Base-by-base conservation (phyloP, 176 grass and related monocot species). In the Otatea glauca region DNA sequence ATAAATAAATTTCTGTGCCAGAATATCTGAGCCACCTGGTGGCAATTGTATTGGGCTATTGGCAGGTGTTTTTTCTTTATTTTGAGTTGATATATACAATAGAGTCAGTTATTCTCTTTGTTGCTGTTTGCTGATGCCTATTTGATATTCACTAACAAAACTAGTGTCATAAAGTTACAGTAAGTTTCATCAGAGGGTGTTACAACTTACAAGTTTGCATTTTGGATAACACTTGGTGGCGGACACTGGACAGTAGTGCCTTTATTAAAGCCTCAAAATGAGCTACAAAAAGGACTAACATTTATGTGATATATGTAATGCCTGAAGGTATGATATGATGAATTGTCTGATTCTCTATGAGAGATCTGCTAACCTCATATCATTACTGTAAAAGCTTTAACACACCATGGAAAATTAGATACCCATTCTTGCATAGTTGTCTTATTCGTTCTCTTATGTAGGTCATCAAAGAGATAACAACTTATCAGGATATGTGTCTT, bases 361-460 rank as follows among this genome's bases (percentile, higher is more conserved):
- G 13, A 32, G 14, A 62, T 61, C 4, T 64, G 58, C 14, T 63
- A 45, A 55, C n/a, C 58, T 43, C 39, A 15, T 42, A 59, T 59
- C 3, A 16, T 54, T 6, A 1, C 9, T 12, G 21, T 56, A 42
- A 0, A 59, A 24, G 5, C 74, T 77, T 62, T 76, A 83, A 18
- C 25, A 20, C 5, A 34, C 53, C 7, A 47, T 14, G 44, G 20
- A 23, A 59, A 18, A 49, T 18, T 69, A 6, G 21, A 9, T 25
- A 50, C 3, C 5, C 14, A 65, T 71, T 67, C 74, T 54, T 83
- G 20, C 16, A 34, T 43, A n/a, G 0, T 54, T 7, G 0, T 42
- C 13, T 42, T 56, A 51, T 70, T 54, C 27, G 42, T 72, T 81
- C 64, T 77, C 2, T 70, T 83, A 41, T 61, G 41, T 41, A 71